Base-by-base conservation (phyloP, 2,329 filamentous ascomycete species). In the Didymella keratinophila region DNA sequence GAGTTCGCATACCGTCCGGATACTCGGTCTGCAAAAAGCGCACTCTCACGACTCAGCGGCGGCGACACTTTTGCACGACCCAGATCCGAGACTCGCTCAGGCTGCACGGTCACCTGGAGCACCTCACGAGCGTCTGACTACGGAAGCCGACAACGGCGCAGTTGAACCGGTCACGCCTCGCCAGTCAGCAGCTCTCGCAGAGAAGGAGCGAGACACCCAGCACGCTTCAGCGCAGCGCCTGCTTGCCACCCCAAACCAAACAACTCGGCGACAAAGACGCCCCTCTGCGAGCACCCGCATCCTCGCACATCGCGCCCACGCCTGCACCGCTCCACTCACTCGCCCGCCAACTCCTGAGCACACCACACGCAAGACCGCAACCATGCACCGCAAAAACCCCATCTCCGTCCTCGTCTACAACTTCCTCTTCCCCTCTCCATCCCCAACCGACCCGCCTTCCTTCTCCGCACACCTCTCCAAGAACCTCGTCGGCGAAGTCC, bases 321-420 rank as follows among this genome's bases (percentile, higher is more conserved):
- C 32, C 39, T 39, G 20, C 49, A 32, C 27, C 12, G 36, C 48
- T 23, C 43, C 43, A 25, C 52, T 11, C 39, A 39, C 49, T 4
- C 25, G 12, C 18, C 28, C 25, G 12, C 18, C 28, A 43, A 16
- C 48, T 34, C 5, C 32, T 11, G 3, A 10, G 23, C 41, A 62
- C 39, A 52, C 49, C 30, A 25, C 42, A 21, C 20, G 12, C 41
- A 44, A 48, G 34, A 27, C 62, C 57, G 52, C 71, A 70, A 78
- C 65, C 65, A 93, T 93, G 90, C 91, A 89, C 78, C 87, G 89
- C 69, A 85, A 85, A 66, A 84, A 82, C 46, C 84, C 87, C 43
- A 82, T 92, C 70, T 88, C 90, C 59, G 84, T 89, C 73, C 83
- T 92, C 76, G 87, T 93, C 61, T 91, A 91, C 83, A 85, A 88